These are phyloP conservation scores for Pleurotus platypus DNA, from an alignment of 768 basidiomycete species.

Conservation along the genomic window DNA sequence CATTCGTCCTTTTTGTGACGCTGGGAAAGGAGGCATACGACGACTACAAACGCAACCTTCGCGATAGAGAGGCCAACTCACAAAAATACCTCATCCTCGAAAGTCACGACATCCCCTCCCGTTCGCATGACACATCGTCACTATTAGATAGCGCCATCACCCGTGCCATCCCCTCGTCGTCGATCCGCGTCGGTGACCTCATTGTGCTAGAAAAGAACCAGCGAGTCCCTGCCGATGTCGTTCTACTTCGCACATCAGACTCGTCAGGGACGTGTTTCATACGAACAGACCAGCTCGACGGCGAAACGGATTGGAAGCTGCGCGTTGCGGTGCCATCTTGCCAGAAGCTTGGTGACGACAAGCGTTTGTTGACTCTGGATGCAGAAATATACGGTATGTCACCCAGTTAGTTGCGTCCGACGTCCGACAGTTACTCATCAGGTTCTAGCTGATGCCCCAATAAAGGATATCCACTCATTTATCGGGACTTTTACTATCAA, in stretches of 20 bases:
- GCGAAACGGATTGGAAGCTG: slow-evolving; percentile 99
- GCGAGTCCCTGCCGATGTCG: slow-evolving; percentile 91
- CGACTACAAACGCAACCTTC: slow-evolving; percentile 90
- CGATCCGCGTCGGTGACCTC: slow-evolving; percentile 87
- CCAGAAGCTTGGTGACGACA: slow-evolving; percentile 60
- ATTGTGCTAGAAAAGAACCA: slow-evolving; percentile 95
- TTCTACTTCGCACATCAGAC: slow-evolving; percentile 86
- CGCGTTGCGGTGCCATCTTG: slow-evolving; percentile 83
- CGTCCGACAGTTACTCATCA: slow-evolving; percentile 14
- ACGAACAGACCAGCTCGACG: slow-evolving; percentile 95
- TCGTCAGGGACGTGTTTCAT: slow-evolving; percentile 94
- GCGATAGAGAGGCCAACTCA: slow-evolving; percentile 94
- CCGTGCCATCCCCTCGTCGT: slow-evolving; percentile 82
- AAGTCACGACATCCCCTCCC: slow-evolving; percentile 33
- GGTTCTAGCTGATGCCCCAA: slow-evolving; percentile 80
- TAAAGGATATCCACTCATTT: slow-evolving; percentile 95
- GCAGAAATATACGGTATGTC: slow-evolving; percentile 83
- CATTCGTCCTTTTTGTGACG: slow-evolving; percentile 91
- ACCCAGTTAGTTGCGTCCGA: slow-evolving; percentile 9
- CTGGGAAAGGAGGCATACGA: slow-evolving; percentile 99
- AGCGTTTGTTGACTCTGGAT: slow-evolving; percentile 59
- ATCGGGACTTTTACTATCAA: slow-evolving; percentile 86
- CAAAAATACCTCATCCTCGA: slow-evolving; percentile 85
- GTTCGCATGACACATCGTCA: slow-evolving; percentile 37
- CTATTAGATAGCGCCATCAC: slow-evolving; percentile 28